Percentiles rank a stretch among this genome's conserved stretches.
Evolutionary conservation across 345 rosid genomes (phyloP).

Genomic region (Eutrema heterophyllum): DNA sequence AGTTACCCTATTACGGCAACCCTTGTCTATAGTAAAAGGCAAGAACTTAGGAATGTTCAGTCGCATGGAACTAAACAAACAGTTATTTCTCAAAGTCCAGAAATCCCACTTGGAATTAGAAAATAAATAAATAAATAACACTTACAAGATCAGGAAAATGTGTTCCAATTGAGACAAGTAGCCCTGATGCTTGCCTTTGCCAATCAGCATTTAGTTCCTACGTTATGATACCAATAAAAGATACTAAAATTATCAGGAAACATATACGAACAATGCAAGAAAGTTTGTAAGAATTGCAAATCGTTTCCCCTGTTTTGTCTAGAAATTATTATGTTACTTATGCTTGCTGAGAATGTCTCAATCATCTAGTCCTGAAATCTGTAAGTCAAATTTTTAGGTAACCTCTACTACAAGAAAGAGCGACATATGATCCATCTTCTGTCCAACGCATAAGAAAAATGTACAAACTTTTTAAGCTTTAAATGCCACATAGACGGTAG

Average conservation of each 20-base stretch:
- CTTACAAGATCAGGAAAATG: slow-evolving; percentile 97
- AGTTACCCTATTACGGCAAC: background rate
- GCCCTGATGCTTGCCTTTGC: slow-evolving; percentile 86
- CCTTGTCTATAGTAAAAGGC: background rate
- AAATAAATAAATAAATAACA: background rate
- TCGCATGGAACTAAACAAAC: slow-evolving; percentile 10
- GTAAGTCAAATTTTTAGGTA: background rate
- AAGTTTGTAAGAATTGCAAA: background rate
- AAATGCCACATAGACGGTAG: background rate
- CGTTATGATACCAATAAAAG: slow-evolving; percentile 10
- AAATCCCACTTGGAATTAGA: background rate
- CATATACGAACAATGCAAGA: background rate
- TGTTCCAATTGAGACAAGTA: slow-evolving; percentile 85
- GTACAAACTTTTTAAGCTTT: background rate
- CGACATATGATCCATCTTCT: background rate
- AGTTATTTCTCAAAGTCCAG: slow-evolving; percentile 1
- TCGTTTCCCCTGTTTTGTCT: background rate
- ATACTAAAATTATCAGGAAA: background rate
- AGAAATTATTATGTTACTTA: background rate
- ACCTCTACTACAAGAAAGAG: slow-evolving; percentile 6
- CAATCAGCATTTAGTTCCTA: slow-evolving; percentile 88
- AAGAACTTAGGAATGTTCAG: background rate
- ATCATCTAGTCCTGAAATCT: slow-evolving; percentile 3
- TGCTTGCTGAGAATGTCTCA: slow-evolving; percentile 5
- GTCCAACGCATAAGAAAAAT: slow-evolving; percentile 2